Evolutionary conservation across 129 eudicot genomes (phyloP), one percentile per base, ranked within the genome.

Genomic region (Erigeron canadensis): DNA sequence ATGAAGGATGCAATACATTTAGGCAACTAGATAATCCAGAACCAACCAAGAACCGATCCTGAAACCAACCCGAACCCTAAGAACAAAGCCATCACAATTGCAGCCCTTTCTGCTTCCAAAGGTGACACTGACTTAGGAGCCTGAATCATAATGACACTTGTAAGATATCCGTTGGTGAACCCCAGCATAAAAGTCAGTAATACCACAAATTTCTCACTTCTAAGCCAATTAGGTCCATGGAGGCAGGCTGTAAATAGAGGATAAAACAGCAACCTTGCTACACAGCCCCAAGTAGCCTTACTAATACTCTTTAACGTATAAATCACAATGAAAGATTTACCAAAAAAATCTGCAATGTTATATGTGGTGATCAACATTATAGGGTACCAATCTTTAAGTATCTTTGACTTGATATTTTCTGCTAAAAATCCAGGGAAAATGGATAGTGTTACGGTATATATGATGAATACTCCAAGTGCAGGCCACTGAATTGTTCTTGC

Each of bases 321-420:
- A 21, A 79, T 23, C 4, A 75, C 88, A 6, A 88, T 89, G n/a
- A 77, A 65, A 37, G 80, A 80, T 47, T 86, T 86, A 21, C 91
- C 92, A 13, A 78, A 61, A 44, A 86, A 82, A 77, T 89, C 92
- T 2, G 87, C 77, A 0, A 85, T 9, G 42, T 90, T 90, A 79
- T 87, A 87, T 1, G 77, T 63, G 4, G 88, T 67, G 60, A 90
- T 90, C 21, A 90, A 77, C 75, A 87, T 17, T 46, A 90, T 80
- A 5, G 97, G 97, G 57, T 87, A 90, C 97, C 97, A 90, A 73
- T 90, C 97, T 77, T 72, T 79, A 21, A 87, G 81, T 44, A 54
- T 4, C 41, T 79, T 70, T 10, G 97, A 90, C 55, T 77, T 44
- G 8, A 85, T 62, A 59, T 87, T 78, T 70, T 90, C 96, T 57